Conservation (phyloP, 1,139 yeast species). For the Geotrichum candidum region DNA sequence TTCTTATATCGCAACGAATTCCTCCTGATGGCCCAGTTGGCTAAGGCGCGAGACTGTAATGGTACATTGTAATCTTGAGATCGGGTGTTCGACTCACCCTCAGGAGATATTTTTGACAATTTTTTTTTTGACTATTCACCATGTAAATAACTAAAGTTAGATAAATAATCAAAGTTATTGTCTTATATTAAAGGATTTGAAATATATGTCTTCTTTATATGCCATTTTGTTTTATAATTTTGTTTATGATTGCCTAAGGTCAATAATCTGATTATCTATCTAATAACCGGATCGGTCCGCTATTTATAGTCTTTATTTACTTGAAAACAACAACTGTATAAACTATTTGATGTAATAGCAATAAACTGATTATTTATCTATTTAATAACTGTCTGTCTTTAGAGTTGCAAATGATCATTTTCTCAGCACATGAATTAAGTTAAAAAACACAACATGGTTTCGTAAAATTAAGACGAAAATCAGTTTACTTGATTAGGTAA, state of each 20-base stretch:
- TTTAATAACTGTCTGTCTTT: too few relatives aligned
- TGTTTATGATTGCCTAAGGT: too few relatives aligned
- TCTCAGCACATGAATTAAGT: neutral
- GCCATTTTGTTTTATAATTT: too few relatives aligned
- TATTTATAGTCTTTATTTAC: too few relatives aligned
- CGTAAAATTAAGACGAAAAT: neutral
- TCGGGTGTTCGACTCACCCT: constrained; percentile 81
- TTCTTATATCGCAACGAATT: neutral
- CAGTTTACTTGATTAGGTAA: neutral
- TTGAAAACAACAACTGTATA: too few relatives aligned
- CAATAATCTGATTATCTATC: too few relatives aligned
- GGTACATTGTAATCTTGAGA: constrained; percentile 56
- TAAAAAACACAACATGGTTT: neutral
- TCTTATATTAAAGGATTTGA: too few relatives aligned
- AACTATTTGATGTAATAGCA: neutral
- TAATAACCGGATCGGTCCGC: too few relatives aligned
- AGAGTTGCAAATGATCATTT: neutral
- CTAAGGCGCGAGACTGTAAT: constrained; percentile 76
- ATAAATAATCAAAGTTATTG: too few relatives aligned
- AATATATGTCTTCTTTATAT: too few relatives aligned
- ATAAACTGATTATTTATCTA: neutral
- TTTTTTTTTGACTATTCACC: too few relatives aligned
- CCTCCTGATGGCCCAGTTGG: constrained; percentile 75
- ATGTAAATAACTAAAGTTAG: too few relatives aligned
- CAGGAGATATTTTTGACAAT: constrained; percentile 44